Percentiles rank a stretch among this genome's conserved stretches.
Evolutionary conservation across 2,329 filamentous ascomycete genomes (phyloP).

Genomic region (Mycosphaerella sp.): DNA sequence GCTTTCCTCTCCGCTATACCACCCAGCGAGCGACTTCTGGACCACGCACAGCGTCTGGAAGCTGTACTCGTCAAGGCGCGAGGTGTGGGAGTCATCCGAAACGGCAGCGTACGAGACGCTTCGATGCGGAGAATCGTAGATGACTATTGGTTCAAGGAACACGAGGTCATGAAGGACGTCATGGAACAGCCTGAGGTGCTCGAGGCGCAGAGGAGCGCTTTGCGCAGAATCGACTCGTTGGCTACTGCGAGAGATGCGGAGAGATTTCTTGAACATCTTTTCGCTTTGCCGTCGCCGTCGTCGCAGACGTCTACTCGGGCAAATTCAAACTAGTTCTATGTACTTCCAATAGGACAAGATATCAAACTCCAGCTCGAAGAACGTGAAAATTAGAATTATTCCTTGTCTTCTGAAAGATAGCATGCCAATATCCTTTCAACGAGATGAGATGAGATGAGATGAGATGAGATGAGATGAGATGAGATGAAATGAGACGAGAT

Average conservation of each 20-base stretch:
- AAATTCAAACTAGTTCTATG: too few species aligned
- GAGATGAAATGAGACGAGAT: too few species aligned
- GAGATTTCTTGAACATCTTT: conserved; percentile 43
- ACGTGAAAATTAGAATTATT: too few species aligned
- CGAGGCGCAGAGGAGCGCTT: conserved; percentile 61
- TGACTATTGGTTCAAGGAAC: conserved; percentile 77
- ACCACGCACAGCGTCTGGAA: conserved; percentile 51
- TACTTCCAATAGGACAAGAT: too few species aligned
- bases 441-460: too few species aligned
- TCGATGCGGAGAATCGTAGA: conserved; percentile 60
- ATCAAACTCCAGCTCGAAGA: too few species aligned
- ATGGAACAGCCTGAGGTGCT: conserved; percentile 75
- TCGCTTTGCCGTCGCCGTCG: background rate
- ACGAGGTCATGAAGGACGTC: conserved; percentile 61
- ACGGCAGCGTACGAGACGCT: conserved; percentile 69
- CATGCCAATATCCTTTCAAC: too few species aligned
- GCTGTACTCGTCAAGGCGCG: conserved; percentile 60
- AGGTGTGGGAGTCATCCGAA: conserved; percentile 69
- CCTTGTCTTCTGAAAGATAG: too few species aligned
- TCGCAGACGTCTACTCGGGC: too few species aligned
- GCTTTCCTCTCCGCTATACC: conserved; percentile 61
- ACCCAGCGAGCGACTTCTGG: conserved; percentile 61
- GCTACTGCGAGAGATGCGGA: conserved; percentile 60
- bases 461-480: too few species aligned
- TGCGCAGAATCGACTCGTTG: conserved; percentile 59